Percentiles rank a stretch among this genome's conserved stretches.
Conservation (phyloP, 169 alveolate genomes). For the Plasmodium yoelii region DNA sequence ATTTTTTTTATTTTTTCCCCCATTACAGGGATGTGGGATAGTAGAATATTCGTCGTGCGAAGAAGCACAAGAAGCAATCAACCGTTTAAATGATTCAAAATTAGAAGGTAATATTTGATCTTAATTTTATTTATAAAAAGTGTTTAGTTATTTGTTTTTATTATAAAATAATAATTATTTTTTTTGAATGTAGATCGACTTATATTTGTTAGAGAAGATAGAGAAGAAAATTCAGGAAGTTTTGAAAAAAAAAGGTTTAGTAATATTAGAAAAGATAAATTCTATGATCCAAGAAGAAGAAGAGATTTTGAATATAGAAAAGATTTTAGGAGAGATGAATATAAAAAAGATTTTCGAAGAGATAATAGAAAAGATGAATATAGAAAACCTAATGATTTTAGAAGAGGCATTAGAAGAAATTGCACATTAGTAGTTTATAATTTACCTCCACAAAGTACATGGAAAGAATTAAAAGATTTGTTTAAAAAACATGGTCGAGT, state of each 20-base stretch:
- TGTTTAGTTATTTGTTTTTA: too few relatives aligned
- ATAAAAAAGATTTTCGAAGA: conserved; percentile 24
- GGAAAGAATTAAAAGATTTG: conserved; percentile 85
- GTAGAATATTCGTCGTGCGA: conserved; percentile 88
- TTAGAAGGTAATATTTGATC: conserved; percentile 22
- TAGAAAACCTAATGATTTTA: conserved; percentile 28
- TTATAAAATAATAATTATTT: too few relatives aligned
- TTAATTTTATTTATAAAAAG: too few relatives aligned
- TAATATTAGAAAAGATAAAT: conserved; percentile 44
- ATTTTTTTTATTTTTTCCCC: not conserved
- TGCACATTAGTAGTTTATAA: conserved; percentile 62
- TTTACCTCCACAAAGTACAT: conserved; percentile 73
- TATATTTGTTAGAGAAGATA: conserved; percentile 89
- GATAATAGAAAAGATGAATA: conserved; percentile 45
- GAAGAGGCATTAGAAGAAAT: conserved; percentile 25
- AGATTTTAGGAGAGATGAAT: conserved; percentile 25
- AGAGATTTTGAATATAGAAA: conserved; percentile 43
- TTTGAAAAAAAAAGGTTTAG: conserved; percentile 31
- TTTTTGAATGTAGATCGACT: conserved; percentile 83
- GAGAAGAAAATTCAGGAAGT: conserved; percentile 80
- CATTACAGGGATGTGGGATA: conserved; percentile 87
- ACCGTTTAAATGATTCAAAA: conserved; percentile 84
- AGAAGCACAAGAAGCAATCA: conserved; percentile 88
- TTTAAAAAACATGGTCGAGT: conserved; percentile 84
- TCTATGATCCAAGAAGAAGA: conserved; percentile 36